Evolutionary conservation across 2,329 filamentous ascomycete species (phyloP).

Genomic region (Arthrobotrys megalospora): DNA sequence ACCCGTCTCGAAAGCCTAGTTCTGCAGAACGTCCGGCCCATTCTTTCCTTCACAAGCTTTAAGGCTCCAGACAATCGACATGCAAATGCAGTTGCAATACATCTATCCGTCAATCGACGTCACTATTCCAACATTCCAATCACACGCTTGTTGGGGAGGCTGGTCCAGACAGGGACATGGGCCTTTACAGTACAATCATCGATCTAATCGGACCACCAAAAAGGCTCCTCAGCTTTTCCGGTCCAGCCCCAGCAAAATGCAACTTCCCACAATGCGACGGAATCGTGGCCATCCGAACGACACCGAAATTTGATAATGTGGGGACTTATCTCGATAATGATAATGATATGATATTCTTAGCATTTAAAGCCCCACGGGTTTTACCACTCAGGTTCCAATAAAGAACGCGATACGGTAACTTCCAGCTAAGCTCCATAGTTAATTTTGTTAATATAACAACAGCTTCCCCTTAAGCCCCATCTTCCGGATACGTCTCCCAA

Average conservation of each 20-base stretch:
- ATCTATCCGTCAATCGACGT: constrained; percentile 51
- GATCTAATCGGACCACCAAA: constrained; percentile 24
- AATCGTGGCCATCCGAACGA: constrained; percentile 7
- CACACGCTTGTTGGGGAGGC: constrained; percentile 30
- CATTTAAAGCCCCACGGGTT: neutral
- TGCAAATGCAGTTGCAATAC: constrained; percentile 10
- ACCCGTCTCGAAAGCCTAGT: constrained; percentile 8
- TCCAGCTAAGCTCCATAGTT: neutral
- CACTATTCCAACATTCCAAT: constrained; percentile 41
- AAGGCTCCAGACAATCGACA: neutral
- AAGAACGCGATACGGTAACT: neutral
- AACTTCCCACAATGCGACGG: constrained; percentile 50
- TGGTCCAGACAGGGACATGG: constrained; percentile 34
- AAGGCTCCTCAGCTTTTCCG: constrained; percentile 11
- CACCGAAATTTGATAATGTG: constrained; percentile 9
- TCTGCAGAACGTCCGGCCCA: neutral
- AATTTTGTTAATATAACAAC: neutral
- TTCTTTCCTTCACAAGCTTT: constrained; percentile 6
- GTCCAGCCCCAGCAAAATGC: constrained; percentile 9
- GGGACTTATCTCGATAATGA: constrained; percentile 22
- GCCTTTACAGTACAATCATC: constrained; percentile 14
- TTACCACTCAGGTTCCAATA: neutral
- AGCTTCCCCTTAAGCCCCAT: constrained; percentile 12
- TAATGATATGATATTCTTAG: constrained; percentile 25
- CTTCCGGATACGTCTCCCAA: constrained; percentile 13